A percentile compares a stretch with the other conserved stretches of the same genome.
Evolutionary conservation across 495 filamentous ascomycete genomes (phyloP).

Genomic region (Daldinia concentrica): DNA sequence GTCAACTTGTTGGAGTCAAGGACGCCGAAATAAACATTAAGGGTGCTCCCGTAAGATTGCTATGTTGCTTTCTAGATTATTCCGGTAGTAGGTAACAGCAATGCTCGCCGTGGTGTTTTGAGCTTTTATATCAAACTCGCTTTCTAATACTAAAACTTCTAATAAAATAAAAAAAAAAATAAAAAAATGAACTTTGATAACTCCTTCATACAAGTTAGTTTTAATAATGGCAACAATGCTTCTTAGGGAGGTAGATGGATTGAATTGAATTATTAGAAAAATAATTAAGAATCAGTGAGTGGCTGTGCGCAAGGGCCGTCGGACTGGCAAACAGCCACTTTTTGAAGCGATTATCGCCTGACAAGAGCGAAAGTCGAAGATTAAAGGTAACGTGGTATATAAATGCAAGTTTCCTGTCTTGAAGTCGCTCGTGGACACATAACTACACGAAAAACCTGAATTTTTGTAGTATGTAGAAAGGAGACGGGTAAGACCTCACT

Average conservation of each 20-base stretch:
- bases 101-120: not conserved
- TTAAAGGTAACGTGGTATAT: slow-evolving; percentile 12
- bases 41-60: not conserved
- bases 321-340: not conserved
- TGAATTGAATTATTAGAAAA: not conserved
- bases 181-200: not conserved
- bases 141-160: not conserved
- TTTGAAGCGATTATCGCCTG: slow-evolving; percentile 5
- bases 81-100: not conserved
- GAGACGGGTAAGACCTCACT: too few relatives aligned
- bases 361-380: slow-evolving; percentile 1
- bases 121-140: too few relatives aligned
- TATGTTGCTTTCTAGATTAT: not conserved
- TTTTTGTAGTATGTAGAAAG: not conserved
- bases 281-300: not conserved
- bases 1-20: not conserved
- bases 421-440: not conserved
- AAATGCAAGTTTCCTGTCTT: not conserved
- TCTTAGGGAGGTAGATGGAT: not conserved
- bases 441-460: not conserved
- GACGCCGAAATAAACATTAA: not conserved
- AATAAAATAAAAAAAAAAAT: too few relatives aligned
- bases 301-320: not conserved
- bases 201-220: not conserved
- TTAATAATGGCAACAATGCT: not conserved